Base-by-base conservation (phyloP, 225 moss, liverwort and hornwort genomes). In the Anthoceros angustus region DNA sequence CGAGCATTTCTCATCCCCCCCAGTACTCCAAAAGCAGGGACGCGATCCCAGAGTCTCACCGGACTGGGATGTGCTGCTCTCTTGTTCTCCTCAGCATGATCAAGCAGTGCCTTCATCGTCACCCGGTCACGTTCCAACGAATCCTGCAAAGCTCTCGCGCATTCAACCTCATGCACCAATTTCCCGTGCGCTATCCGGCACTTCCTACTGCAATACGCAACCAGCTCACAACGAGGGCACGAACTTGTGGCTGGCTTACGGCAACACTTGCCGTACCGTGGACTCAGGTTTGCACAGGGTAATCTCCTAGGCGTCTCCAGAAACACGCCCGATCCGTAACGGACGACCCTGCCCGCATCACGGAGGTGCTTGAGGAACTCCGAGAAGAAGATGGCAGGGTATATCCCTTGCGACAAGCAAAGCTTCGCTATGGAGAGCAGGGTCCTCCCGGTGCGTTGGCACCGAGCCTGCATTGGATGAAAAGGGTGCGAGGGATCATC, bases 321-420 rank as follows among this genome's bases (percentile, higher is more conserved):
- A 55, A 55, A 55, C 55, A 55, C 18, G 55, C 55, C 55, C 55
- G 55, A 55, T 55, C 55, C 55, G 55, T 55, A 55, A 5, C 23
- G 18, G 10, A 23, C n/a, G 0, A 12, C 0, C 10, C 18, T 18
- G 23, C 7, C n/a, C 55, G 14, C 4, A 23, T 18, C 18, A 23
- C 7, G n/a, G n/a, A 55, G 18, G 55, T 55, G 55, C 23, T 55
- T 55, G 10, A 55, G 55, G 18, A 55, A 15, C 18, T 55, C 8
- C 1, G 16, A 18, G 23, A 55, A 55, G 23, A 55, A 55, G 55
- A 55, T 55, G 18, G 55, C n/a, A 9, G 55, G 55, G 55, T 55
- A 55, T 9, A 55, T 55, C 55, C 18, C n/a, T 23, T 55, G n/a
- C 1, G 14, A 0, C 55, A 55, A 7, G 14, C 55, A 55, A 0